Conservation (phyloP, 2,329 filamentous ascomycete genomes). For the Phialocephala sp. region DNA sequence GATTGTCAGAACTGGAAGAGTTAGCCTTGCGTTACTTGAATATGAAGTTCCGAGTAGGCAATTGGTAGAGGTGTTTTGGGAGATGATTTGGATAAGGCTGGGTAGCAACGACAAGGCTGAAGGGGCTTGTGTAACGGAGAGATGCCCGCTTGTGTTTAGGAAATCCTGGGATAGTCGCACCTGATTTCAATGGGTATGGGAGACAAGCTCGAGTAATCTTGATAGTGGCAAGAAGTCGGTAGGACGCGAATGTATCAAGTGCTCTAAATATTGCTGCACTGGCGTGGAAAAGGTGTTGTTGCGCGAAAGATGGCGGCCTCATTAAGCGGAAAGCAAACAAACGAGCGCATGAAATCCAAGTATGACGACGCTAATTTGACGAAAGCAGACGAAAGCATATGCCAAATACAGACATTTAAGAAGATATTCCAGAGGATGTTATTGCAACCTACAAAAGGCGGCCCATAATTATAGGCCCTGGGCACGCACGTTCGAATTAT, state of each 20-base stretch:
- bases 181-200: not conserved
- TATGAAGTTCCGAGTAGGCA: not conserved
- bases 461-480: not conserved
- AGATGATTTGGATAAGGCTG: not conserved
- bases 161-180: not conserved
- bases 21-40: not conserved
- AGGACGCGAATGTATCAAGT: not conserved
- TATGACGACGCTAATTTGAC: not conserved
- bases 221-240: not conserved
- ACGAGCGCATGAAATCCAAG: not conserved
- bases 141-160: not conserved
- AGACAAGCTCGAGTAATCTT: not conserved
- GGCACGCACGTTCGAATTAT: not conserved
- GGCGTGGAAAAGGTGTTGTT: not conserved
- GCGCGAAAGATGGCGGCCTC: too few relatives aligned
- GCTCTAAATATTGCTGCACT: not conserved
- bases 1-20: not conserved
- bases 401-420: not conserved
- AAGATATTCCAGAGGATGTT: not conserved
- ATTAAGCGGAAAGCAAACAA: not conserved
- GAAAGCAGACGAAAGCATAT: not conserved
- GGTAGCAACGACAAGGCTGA: slow-evolving; percentile 4
- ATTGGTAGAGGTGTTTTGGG: not conserved
- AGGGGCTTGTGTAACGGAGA: not conserved
- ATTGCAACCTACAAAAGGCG: not conserved